phyloP scores from a whole-genome alignment of 2,329 filamentous ascomycete genomes.

The Anisogramma anomala region DNA sequence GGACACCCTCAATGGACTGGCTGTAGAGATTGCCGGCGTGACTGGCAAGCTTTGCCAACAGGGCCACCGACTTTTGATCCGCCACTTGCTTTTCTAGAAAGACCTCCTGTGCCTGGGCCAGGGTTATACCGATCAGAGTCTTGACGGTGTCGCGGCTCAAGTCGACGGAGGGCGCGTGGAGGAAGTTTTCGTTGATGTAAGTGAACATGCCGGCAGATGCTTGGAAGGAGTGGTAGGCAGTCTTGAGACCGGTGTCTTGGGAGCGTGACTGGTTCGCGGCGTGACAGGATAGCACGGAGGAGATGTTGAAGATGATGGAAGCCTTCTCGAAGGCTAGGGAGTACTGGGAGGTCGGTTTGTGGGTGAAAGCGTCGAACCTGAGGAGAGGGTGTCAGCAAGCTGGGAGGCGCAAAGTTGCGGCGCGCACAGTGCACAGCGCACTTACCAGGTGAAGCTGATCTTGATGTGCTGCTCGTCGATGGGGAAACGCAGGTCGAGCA shows the following conservation, averaged over 20 bases:
- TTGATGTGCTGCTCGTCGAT: conserved; percentile 99
- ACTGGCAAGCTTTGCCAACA: conserved; percentile 85
- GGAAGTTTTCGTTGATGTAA: conserved; percentile 99
- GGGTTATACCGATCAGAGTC: conserved; percentile 80
- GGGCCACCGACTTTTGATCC: conserved; percentile 82
- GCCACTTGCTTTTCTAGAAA: conserved; percentile 93
- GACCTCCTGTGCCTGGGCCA: conserved; percentile 93
- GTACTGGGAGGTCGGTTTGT: conserved; percentile 93
- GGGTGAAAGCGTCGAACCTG: conserved; percentile 99
- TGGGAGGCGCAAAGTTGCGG: too few relatives aligned
- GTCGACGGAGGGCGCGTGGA: conserved; percentile 94
- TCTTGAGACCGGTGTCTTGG: conserved; percentile 88
- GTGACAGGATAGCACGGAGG: conserved; percentile 90
- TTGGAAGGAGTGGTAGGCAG: conserved; percentile 95
- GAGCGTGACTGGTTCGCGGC: conserved; percentile 84
- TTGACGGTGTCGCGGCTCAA: conserved; percentile 92
- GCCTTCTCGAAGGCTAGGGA: conserved; percentile 96
- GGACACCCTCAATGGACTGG: conserved; percentile 78
- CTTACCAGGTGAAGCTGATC: conserved; percentile 98
- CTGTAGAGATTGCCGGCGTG: conserved; percentile 81
- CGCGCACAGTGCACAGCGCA: conserved; percentile 29
- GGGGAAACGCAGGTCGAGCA: conserved; percentile 87
- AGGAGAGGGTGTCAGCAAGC: conserved; percentile 3
- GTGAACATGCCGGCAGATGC: conserved; percentile 99
- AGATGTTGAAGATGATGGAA: conserved; percentile 99